Evolutionary conservation across 257 asterid genomes (phyloP), one percentile per base, ranked within the genome.

Genomic region (Nicotiana paniculata): DNA sequence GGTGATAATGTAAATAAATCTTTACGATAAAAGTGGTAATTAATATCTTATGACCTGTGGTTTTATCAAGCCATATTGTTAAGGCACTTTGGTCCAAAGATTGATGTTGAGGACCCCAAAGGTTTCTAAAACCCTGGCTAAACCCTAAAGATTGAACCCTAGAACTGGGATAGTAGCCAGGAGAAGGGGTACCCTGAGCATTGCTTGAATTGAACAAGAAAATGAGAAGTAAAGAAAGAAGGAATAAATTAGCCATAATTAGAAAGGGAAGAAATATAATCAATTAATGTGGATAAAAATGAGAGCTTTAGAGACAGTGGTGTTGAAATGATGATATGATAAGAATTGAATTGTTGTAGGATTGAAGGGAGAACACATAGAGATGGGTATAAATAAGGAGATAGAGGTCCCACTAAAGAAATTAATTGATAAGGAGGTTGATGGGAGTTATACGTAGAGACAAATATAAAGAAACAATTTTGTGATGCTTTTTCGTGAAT

Each of bases 61-160:
- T 86, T 35, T 80, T 77, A 74, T 95, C 98, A 11, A 95, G 97
- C 98, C 95, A 95, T 55, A 92, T 84, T 39, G 97, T 87, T 76
- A 95, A 89, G 1, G 90, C 24, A 4, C 86, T 88, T 51, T 90
- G 93, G 84, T 93, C 92, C 11, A 93, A 8, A 4, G 87, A 89
- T 85, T 95, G 99, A 69, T 95, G 93, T 81, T 90, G 95, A 86
- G 98, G 89, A 68, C 99, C 99, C 99, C 99, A 95, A 32, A 89
- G 96, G 54, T 87, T 93, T 51, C 83, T 82, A 81, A 81, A 95
- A 6, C 86, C 92, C 76, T 92, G 94, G 85, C 65, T 58, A 87
- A 95, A 95, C 66, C 89, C 92, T 84, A 86, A 37, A 6, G 97
- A 83, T 61, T 86, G 81, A 17, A 89, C 83, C 69, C 89, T 87